Conservation (phyloP, 106 monocot species). For the Narthecium ossifragum region DNA sequence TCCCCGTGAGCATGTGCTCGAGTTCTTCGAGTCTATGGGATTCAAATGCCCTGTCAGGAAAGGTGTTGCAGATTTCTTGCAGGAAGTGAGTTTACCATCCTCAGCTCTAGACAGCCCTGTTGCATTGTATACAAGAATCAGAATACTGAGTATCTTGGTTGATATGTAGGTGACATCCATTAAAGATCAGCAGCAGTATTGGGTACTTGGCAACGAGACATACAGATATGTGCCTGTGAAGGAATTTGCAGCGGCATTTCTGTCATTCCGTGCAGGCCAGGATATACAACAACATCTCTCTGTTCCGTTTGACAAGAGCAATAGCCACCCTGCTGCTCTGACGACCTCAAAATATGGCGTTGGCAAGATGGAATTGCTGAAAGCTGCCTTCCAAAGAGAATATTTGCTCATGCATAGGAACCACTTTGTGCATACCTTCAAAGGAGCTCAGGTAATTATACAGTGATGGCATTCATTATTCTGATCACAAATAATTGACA, state of each 20-base stretch:
- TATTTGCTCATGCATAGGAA: constrained; percentile 37
- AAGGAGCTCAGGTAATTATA: constrained; percentile 19
- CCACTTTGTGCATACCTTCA: constrained; percentile 22
- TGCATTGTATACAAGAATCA: too few species aligned
- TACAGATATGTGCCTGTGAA: constrained; percentile 37
- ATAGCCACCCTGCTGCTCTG: constrained; percentile 43
- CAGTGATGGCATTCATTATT: background rate
- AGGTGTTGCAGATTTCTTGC: too few species aligned
- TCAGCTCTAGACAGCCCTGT: too few species aligned
- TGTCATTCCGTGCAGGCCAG: constrained; percentile 26
- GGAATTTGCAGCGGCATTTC: constrained; percentile 39
- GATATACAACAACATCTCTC: constrained; percentile 16
- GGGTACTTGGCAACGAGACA: constrained; percentile 20
- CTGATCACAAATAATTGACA: too few species aligned
- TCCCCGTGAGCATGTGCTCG: too few species aligned
- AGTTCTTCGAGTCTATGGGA: too few species aligned
- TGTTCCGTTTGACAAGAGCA: constrained; percentile 34
- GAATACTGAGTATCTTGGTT: too few species aligned
- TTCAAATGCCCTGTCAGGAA: too few species aligned
- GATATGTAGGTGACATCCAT: too few species aligned
- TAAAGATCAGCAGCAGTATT: constrained; percentile 49
- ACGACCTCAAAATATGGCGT: constrained; percentile 41
- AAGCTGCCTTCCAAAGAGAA: constrained; percentile 34
- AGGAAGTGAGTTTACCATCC: too few species aligned
- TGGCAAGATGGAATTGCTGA: constrained; percentile 34